Conservation (phyloP, 169 alveolate species). For the Cryptosporidium sp. region DNA sequence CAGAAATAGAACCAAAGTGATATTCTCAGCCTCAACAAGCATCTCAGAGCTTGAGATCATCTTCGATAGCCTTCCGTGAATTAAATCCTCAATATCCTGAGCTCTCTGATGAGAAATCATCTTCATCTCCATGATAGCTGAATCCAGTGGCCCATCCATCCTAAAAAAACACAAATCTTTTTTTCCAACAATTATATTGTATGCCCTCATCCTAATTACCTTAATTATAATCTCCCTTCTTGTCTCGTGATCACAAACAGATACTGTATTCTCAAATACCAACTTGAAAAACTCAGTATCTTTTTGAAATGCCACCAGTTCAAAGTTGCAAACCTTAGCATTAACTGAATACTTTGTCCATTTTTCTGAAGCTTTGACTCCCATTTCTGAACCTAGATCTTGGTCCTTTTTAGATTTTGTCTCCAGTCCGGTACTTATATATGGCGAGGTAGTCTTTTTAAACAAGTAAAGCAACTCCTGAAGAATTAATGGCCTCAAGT, state of each 20-base stretch:
- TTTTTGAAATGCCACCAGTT: constrained; percentile 41
- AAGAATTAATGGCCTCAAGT: constrained; percentile 31
- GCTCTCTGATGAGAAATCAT: constrained; percentile 19
- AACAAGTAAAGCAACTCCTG: constrained; percentile 18
- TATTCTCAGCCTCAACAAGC: constrained; percentile 21
- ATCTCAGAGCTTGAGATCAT: constrained; percentile 43
- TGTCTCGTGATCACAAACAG: constrained; percentile 11
- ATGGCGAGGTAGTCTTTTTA: constrained; percentile 3
- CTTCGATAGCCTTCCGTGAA: background rate
- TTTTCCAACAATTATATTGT: background rate
- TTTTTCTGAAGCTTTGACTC: background rate
- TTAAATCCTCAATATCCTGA: background rate
- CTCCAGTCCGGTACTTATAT: background rate
- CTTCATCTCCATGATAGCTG: constrained; percentile 5
- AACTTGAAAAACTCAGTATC: constrained; percentile 14
- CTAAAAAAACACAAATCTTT: constrained; percentile 34
- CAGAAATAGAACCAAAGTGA: constrained; percentile 30
- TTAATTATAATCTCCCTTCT: constrained; percentile 19
- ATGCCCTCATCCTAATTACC: background rate
- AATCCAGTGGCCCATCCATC: background rate
- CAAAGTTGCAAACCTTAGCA: constrained; percentile 1
- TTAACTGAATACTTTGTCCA: background rate
- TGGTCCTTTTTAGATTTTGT: constrained; percentile 1
- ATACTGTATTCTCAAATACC: background rate
- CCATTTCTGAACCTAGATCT: background rate